Base-by-base conservation (phyloP, 768 basidiomycete genomes). In the Candolleomyces efflorescens region DNA sequence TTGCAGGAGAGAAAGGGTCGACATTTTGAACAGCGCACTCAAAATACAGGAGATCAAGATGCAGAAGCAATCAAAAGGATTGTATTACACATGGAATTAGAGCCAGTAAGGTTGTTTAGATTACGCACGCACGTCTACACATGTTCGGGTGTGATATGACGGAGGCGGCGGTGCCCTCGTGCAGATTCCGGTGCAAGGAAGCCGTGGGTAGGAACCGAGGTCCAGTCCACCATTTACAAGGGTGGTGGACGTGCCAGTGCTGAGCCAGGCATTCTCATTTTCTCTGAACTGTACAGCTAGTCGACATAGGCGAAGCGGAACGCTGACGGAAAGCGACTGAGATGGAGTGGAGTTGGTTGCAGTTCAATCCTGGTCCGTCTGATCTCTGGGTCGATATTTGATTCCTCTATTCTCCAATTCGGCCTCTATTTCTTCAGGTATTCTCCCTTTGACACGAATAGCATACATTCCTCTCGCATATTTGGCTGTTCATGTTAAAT, bases 381-480 rank as follows among this genome's bases (percentile, higher is more conserved):
- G 87, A 69, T 94, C 92, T 62, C 91, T 75, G 2, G 90, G 87
- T n/a, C 92, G 82, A 67, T 94, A 94, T 64, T 85, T 87, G 72
- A 94, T 87, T 17, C 86, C 86, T 47, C 87, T 81, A 49, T 74
- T 80, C 55, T 90, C 86, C 24, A 95, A 79, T 63, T 92, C 91
- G 20, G 82, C 83, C 65, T 93, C 90, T 4, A 94, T 84, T 45
- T 93, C 91, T 53, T 92, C 90, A 0, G 91, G 92, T 56, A 94
- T 80, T 15, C 89, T 85, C 1, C 92, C 92, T 62, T 84, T 87
- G 24, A 94, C 91, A 10, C 93, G 86, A 17, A 90, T 92, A 13
- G 96, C 96, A 69, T 99, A 99, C 76, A 98, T 85, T 0, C 96
- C 96, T 3, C 89, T 82, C 12, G 85, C 87, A 65, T 93, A 92